Conservation (phyloP, 2,329 filamentous ascomycete genomes). For the Diaporthe batatas region DNA sequence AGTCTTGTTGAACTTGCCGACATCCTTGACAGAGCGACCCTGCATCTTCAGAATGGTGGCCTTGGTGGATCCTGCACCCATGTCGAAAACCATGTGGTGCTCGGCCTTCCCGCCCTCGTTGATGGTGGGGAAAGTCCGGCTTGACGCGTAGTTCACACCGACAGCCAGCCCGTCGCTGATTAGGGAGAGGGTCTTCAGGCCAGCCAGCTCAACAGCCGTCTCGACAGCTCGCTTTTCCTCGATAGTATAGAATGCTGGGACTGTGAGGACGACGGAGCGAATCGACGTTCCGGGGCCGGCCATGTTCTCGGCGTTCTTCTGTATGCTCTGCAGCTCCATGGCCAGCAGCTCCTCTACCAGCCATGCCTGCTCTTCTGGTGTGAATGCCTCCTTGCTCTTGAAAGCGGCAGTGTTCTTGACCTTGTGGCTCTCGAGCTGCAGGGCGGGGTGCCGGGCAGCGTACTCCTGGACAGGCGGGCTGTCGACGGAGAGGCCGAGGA, state of each 20-base stretch:
- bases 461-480: conserved; percentile 77
- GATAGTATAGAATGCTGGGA: conserved; percentile 89
- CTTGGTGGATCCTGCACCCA: conserved; percentile 95
- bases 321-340: conserved; percentile 95
- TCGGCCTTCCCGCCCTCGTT: conserved; percentile 89
- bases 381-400: conserved; percentile 77
- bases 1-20: conserved; percentile 95
- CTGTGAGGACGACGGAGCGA: conserved; percentile 87
- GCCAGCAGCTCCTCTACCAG: conserved; percentile 93
- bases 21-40: conserved; percentile 87
- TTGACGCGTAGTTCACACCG: conserved; percentile 94
- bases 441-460: conserved; percentile 79
- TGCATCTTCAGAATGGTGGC: conserved; percentile 93
- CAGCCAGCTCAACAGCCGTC: conserved; percentile 87
- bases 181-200: conserved; percentile 85
- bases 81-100: conserved; percentile 94
- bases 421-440: conserved; percentile 74
- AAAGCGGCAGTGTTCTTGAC: conserved; percentile 81
- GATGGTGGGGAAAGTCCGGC: conserved; percentile 87
- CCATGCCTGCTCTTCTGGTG: conserved; percentile 73
- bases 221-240: conserved; percentile 91
- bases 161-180: conserved; percentile 93
- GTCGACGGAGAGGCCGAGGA: conserved; percentile 80
- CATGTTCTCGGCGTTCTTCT: conserved; percentile 86
- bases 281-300: conserved; percentile 82